Base-by-base conservation (phyloP, 352 stramenopile species). In the Hyaloperonospora brassicae region DNA sequence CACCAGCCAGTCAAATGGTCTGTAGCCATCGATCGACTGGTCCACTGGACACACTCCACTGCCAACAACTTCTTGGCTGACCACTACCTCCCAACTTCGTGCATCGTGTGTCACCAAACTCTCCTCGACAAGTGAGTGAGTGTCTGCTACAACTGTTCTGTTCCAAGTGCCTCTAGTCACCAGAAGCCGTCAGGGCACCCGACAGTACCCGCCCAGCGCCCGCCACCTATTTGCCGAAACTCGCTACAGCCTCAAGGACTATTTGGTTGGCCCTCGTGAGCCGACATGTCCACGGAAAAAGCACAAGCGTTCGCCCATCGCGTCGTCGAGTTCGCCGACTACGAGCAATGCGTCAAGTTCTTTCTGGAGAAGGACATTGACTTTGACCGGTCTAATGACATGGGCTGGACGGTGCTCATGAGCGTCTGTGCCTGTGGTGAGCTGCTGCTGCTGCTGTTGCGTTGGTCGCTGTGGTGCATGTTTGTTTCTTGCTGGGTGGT, bases 391-490 rank as follows among this genome's bases (percentile, higher is more conserved):
- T 58, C 68, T 2, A 90, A 86, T 43, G 66, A 46, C 12, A 61
- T 71, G n/a, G 84, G 81, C 25, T 89, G 79, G 64, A 93, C 70
- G 44, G 52, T 93, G 23, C 77, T 93, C 57, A 89, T 93, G 79
- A 88, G 69, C 45, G 76, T 81, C 45, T 88, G 81, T 44, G 76
- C 78, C 27, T 83, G 65, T 40, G 79, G 84, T 42, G 27, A 46
- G 10, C 55, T 2, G 12, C 8, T 30, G 17, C 17, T 17, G 17
- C 17, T 17, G 17, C 17, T 17, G 17, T 17, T 17, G 17, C 17
- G 17, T 17, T 17, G 17, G 17, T 17, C 17, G 17, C 17, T 17
- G 17, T 17, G 17, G 17, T 17, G 17, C 17, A 17, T 17, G 27
- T 40, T 61, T 49, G 14, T 51, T 44, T 31, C 50, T 17, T 34